Conservation (phyloP, 345 rosid species). For the Brassica carinata region DNA sequence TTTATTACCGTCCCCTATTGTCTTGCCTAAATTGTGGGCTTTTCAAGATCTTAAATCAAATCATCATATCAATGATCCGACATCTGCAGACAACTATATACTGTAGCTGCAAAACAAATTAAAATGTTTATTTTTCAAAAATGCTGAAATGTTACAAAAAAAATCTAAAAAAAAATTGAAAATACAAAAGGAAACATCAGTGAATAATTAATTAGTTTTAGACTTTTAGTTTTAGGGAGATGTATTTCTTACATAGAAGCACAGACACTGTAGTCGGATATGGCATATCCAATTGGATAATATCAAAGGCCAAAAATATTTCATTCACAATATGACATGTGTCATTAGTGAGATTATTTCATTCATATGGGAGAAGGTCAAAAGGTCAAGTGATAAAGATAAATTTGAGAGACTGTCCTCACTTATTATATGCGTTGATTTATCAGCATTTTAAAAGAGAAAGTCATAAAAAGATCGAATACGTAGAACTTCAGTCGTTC, state of each 20-base stretch:
- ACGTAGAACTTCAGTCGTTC: neutral
- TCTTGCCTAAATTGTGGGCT: neutral
- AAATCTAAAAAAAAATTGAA: too few species aligned
- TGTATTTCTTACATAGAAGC: neutral
- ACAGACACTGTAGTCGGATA: neutral
- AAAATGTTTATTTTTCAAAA: neutral
- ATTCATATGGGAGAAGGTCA: neutral
- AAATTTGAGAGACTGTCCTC: neutral
- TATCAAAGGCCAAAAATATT: neutral
- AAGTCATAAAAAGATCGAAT: neutral
- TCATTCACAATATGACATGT: neutral
- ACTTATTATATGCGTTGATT: neutral
- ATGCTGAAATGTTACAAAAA: too few species aligned
- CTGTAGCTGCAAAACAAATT: neutral
- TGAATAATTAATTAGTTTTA: neutral
- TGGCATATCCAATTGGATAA: constrained; percentile 27
- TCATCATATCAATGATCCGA: neutral
- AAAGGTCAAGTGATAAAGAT: neutral
- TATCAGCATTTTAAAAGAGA: neutral
- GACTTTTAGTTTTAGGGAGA: neutral
- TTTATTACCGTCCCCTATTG: neutral
- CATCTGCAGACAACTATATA: neutral
- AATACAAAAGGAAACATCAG: neutral
- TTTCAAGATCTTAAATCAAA: neutral
- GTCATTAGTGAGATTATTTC: neutral